Evolutionary conservation across 768 basidiomycete species (phyloP).

Genomic region (Daedaleopsis nitida): DNA sequence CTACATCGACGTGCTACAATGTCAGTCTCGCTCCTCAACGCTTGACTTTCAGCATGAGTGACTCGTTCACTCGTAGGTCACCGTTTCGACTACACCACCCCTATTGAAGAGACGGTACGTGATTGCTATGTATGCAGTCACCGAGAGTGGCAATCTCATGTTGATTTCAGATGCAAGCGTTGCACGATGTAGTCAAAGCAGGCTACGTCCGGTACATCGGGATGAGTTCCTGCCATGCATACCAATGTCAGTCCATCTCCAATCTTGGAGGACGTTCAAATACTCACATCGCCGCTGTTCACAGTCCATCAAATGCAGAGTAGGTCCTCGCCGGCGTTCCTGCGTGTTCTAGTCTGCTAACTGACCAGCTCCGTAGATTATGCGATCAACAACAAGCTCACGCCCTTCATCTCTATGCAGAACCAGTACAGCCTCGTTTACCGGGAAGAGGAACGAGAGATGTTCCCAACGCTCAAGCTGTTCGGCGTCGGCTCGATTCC

Average conservation of each 20-base stretch:
- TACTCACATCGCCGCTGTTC: too few species aligned
- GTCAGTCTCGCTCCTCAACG: slow-evolving; percentile 14
- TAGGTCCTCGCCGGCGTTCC: slow-evolving; percentile 23
- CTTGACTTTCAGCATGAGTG: slow-evolving; percentile 7
- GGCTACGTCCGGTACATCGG: slow-evolving; percentile 46
- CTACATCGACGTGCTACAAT: slow-evolving; percentile 38
- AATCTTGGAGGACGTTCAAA: too few species aligned
- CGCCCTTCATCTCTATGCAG: slow-evolving; percentile 66
- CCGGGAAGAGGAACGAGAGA: slow-evolving; percentile 62
- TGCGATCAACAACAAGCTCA: slow-evolving; percentile 41
- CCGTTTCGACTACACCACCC: slow-evolving; percentile 36
- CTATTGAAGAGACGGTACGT: slow-evolving; percentile 40
- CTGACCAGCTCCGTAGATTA: slow-evolving; percentile 33
- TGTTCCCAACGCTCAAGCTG: slow-evolving; percentile 49
- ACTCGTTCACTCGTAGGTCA: too few species aligned
- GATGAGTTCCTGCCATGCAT: slow-evolving; percentile 40
- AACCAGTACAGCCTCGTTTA: slow-evolving; percentile 59
- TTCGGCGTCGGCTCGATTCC: slow-evolving; percentile 38
- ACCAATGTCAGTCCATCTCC: slow-evolving; percentile 29
- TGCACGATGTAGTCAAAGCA: slow-evolving; percentile 48
- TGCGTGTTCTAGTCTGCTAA: neutral
- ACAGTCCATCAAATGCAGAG: slow-evolving; percentile 25
- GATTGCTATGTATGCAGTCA: too few species aligned
- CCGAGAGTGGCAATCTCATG: neutral
- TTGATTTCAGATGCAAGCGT: neutral